These are phyloP conservation scores for Mycena epipterygia DNA, from an alignment of 768 basidiomycete genomes.

Conservation along the genomic window DNA sequence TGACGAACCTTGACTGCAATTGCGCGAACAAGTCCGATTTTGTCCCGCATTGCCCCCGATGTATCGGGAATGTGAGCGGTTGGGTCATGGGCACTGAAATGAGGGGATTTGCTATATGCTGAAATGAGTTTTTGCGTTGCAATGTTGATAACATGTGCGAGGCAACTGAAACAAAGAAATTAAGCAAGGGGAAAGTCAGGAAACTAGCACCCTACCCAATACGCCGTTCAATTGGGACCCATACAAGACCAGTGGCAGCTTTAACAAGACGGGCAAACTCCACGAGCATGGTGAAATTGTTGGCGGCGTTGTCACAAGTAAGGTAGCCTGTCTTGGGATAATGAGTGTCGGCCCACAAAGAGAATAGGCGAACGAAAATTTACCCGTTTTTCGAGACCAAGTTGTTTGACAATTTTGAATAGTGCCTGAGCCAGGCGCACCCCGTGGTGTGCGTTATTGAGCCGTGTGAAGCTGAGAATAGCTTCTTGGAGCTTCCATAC, in stretches of 20 bases:
- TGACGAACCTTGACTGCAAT: neutral
- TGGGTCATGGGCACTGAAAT: neutral
- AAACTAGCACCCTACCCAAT: neutral
- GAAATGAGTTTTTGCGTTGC: neutral
- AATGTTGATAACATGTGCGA: neutral
- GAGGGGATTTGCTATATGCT: neutral
- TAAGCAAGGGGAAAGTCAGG: too few relatives aligned
- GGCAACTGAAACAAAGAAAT: neutral
- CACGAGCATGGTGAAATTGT: neutral
- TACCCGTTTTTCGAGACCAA: neutral
- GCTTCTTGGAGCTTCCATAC: neutral
- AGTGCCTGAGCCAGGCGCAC: neutral
- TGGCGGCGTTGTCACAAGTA: neutral
- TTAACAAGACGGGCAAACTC: neutral
- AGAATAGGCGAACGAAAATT: neutral
- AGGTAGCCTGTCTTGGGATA: neutral
- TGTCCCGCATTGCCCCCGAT: neutral
- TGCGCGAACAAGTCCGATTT: neutral
- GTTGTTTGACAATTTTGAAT: neutral
- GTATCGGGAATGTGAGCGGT: neutral
- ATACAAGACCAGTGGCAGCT: neutral
- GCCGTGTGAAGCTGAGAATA: neutral
- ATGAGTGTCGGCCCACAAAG: neutral
- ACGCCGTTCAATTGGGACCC: neutral
- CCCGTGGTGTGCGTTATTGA: neutral